phyloP scores from a whole-genome alignment of 805 yeast genomes.

The Metschnikowia dekortorum region DNA sequence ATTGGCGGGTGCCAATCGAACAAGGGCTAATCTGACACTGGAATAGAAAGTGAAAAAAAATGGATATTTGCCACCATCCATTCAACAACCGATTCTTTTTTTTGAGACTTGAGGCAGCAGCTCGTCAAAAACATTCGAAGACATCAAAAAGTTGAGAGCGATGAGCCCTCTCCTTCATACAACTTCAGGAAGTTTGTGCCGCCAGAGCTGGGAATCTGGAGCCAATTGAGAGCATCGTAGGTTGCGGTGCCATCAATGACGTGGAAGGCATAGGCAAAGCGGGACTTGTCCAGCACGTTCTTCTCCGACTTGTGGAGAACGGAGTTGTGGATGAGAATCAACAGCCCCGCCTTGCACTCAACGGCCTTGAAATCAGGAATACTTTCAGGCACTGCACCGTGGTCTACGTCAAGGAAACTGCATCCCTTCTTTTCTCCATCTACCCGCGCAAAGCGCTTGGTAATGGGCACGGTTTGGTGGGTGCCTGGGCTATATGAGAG shows the following conservation, averaged over 20 bases:
- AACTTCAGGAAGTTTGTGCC: constrained; percentile 57
- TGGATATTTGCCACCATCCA: too few relatives aligned
- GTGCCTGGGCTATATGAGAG: constrained; percentile 67
- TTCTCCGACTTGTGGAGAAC: constrained; percentile 68
- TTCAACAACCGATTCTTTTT: too few relatives aligned
- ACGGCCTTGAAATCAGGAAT: constrained; percentile 46
- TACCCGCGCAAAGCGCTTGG: constrained; percentile 59
- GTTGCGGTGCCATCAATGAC: constrained; percentile 61
- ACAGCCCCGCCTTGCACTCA: constrained; percentile 66
- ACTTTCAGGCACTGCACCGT: constrained; percentile 17
- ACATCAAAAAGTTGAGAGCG: too few relatives aligned
- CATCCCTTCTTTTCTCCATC: constrained; percentile 51
- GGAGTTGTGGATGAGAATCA: constrained; percentile 66
- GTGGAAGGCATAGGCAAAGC: constrained; percentile 79
- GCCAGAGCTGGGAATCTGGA: constrained; percentile 71
- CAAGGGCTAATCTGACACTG: neutral
- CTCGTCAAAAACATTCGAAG: too few relatives aligned
- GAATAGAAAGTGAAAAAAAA: too few relatives aligned
- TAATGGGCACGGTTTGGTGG: constrained; percentile 53
- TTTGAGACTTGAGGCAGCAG: too few relatives aligned
- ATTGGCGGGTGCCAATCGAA: neutral
- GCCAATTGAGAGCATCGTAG: constrained; percentile 69
- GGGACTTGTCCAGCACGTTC: constrained; percentile 50
- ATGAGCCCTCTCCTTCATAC: constrained; percentile 11
- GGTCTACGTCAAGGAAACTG: constrained; percentile 43